Conservation (phyloP, 805 yeast genomes). For the Suhomyces prunicola region DNA sequence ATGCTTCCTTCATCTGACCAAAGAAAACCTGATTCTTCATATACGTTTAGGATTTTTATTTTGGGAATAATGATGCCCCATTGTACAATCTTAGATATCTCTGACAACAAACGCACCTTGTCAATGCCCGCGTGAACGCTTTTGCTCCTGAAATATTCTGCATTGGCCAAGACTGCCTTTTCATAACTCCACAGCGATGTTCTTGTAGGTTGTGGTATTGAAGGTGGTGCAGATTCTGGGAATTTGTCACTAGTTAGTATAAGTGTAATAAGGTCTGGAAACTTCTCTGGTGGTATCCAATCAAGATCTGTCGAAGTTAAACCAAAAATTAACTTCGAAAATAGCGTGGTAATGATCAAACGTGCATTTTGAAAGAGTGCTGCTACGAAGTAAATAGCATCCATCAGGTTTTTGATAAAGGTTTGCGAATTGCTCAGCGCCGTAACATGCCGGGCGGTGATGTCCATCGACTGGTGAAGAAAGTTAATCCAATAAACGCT, state of each 20-base stretch:
- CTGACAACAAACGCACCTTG: conserved; percentile 34
- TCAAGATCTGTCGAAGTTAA: background rate
- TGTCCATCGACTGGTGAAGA: background rate
- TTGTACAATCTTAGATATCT: conserved; percentile 28
- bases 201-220: conserved; percentile 41
- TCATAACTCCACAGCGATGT: conserved; percentile 34
- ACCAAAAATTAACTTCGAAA: background rate
- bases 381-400: background rate
- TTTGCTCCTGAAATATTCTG: conserved; percentile 38
- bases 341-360: background rate
- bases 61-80: conserved; percentile 26
- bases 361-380: background rate
- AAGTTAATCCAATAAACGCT: background rate
- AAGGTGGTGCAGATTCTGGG: conserved; percentile 36
- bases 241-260: conserved; percentile 28
- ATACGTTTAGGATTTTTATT: conserved; percentile 16
- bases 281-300: background rate
- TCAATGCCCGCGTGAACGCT: conserved; percentile 43
- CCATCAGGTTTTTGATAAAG: background rate
- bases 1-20: conserved; percentile 13
- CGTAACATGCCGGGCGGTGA: background rate
- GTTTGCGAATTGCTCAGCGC: background rate
- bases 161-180: conserved; percentile 26
- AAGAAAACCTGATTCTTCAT: conserved; percentile 20
- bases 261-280: conserved; percentile 16